Conservation (phyloP, 371 early-diverging fungal genomes). For the Mortierella sp. region DNA sequence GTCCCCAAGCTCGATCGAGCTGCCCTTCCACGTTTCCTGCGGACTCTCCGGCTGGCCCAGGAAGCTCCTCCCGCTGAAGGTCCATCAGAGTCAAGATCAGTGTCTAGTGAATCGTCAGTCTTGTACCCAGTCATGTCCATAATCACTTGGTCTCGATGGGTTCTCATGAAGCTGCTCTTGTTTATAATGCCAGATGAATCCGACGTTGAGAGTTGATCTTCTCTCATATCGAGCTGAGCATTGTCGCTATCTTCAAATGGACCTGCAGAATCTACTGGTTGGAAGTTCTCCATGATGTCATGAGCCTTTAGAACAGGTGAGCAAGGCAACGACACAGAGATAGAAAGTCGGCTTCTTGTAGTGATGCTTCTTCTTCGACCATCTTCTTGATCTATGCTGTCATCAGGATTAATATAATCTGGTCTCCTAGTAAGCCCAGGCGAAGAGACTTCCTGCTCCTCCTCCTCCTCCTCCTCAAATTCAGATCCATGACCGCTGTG, state of each 20-base stretch:
- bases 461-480: slow-evolving; percentile 67
- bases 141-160: slow-evolving; percentile 40
- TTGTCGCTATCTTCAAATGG: slow-evolving; percentile 1
- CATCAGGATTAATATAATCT: background rate
- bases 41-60: background rate
- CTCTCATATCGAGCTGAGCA: background rate
- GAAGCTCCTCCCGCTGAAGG: background rate
- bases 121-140: slow-evolving; percentile 75
- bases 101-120: slow-evolving; percentile 58
- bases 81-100: slow-evolving; percentile 36
- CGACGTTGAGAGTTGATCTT: background rate
- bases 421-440: background rate
- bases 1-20: background rate
- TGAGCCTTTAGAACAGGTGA: slow-evolving; percentile 19
- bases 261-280: slow-evolving; percentile 27
- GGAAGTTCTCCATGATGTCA: slow-evolving; percentile 38
- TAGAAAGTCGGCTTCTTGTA: slow-evolving; percentile 15
- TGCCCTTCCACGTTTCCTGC: slow-evolving; percentile 8
- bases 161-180: background rate
- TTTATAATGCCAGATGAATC: background rate
- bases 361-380: background rate
- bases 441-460: slow-evolving; percentile 40
- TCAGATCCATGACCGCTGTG: slow-evolving; percentile 55
- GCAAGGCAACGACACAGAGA: slow-evolving; percentile 29
- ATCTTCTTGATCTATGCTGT: background rate